These are phyloP conservation scores for Solanum megistacrolobum DNA, from an alignment of 257 asterid species.

Conservation along the genomic window DNA sequence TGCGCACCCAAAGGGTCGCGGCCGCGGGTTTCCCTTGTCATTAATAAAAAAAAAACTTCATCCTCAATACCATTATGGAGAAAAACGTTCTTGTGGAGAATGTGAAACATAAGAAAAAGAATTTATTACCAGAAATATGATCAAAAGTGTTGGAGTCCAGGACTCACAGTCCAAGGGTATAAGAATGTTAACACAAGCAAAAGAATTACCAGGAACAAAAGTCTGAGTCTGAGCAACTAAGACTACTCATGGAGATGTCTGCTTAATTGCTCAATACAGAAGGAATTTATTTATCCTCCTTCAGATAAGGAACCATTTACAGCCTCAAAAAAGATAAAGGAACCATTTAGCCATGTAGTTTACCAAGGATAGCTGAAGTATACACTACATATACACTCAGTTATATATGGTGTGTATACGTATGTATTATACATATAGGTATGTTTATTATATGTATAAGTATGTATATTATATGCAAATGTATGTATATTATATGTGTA, in stretches of 20 bases:
- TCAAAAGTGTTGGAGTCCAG: neutral
- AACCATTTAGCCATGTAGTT: neutral
- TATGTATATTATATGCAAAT: neutral
- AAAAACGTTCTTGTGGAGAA: neutral
- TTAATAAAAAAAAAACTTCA: neutral
- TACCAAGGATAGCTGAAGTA: neutral
- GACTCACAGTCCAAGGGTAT: neutral
- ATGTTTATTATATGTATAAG: neutral
- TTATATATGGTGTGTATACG: neutral
- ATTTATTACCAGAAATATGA: neutral
- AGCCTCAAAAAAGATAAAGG: neutral
- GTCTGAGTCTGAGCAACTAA: neutral
- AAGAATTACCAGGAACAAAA: neutral
- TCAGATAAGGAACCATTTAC: neutral
- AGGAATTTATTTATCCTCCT: neutral
- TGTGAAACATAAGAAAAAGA: neutral
- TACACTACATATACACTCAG: neutral
- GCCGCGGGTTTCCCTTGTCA: neutral
- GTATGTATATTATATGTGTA: neutral
- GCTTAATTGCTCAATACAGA: neutral
- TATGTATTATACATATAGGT: neutral
- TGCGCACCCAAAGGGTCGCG: neutral
- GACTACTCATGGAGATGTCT: neutral
- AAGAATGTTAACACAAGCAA: neutral
- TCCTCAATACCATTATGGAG: neutral